Evolutionary conservation across 2,329 filamentous ascomycete species (phyloP).

Genomic region (Metarhizium anisopliae): DNA sequence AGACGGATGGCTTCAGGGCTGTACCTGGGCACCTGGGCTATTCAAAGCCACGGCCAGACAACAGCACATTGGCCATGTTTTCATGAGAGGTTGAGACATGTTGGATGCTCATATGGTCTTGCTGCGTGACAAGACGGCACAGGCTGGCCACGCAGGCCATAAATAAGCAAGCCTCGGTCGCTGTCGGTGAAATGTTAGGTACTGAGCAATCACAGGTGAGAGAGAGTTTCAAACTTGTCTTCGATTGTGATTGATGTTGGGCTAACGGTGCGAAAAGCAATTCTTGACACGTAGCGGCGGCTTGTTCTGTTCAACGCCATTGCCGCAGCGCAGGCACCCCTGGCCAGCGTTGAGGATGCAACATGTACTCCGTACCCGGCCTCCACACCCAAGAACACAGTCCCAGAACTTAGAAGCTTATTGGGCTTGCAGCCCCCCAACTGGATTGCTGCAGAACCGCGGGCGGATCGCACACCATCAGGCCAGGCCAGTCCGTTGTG

Average conservation of each 20-base stretch:
- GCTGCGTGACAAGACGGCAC: neutral
- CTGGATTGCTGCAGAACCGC: neutral
- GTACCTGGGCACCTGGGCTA: too few relatives aligned
- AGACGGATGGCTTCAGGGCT: too few relatives aligned
- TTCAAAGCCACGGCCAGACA: neutral
- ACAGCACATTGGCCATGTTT: neutral
- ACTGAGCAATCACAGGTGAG: neutral
- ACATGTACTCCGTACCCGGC: neutral
- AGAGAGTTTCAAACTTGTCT: too few relatives aligned
- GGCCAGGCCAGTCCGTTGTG: too few relatives aligned
- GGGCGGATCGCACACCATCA: neutral
- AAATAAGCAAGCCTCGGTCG: neutral
- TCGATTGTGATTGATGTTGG: neutral
- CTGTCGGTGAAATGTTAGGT: constrained; percentile 5
- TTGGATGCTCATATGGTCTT: too few relatives aligned
- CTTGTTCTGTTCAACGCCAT: neutral
- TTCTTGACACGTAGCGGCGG: neutral
- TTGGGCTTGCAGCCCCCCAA: neutral
- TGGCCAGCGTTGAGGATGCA: neutral
- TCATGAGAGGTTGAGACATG: neutral
- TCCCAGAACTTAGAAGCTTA: neutral
- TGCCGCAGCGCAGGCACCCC: neutral
- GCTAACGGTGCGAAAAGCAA: neutral
- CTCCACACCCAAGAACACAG: neutral
- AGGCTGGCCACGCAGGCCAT: neutral